Percentiles rank a stretch among this genome's conserved stretches.
Conservation (phyloP, 345 rosid genomes). For the Lumnitzera littorea region DNA sequence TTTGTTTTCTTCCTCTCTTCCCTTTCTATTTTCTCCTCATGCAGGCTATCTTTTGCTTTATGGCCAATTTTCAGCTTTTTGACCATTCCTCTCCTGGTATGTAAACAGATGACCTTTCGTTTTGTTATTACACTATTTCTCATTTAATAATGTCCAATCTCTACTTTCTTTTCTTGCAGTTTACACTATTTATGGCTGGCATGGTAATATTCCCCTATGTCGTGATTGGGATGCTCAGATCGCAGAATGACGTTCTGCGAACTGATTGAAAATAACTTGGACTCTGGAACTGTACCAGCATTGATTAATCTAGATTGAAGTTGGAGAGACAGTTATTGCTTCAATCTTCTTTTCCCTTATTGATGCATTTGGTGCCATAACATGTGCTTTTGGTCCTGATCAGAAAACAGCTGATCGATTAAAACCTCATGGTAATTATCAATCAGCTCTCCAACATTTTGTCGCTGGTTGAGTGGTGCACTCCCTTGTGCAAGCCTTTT, state of each 20-base stretch:
- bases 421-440: not conserved
- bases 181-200: constrained; percentile 91
- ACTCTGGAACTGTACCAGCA: constrained; percentile 18
- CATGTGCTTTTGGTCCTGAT: not conserved
- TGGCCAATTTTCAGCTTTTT: constrained; percentile 98
- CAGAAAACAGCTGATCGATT: not conserved
- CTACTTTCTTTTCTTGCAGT: constrained; percentile 42
- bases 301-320: not conserved
- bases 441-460: not conserved
- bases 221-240: constrained; percentile 63
- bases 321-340: not conserved
- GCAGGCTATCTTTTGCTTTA: constrained; percentile 70
- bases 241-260: constrained; percentile 54
- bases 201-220: constrained; percentile 72
- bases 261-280: constrained; percentile 43
- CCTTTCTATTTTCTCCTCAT: constrained; percentile 7
- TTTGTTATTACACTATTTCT: constrained; percentile 5
- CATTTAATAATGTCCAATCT: constrained; percentile 7
- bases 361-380: not conserved
- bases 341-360: not conserved
- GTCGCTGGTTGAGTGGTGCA: not conserved
- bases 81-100: constrained; percentile 95
- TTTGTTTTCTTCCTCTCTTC: no score
- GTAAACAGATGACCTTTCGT: not conserved
- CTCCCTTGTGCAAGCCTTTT: not conserved